Conservation (phyloP, 768 basidiomycete genomes). For the Suillus lakei region DNA sequence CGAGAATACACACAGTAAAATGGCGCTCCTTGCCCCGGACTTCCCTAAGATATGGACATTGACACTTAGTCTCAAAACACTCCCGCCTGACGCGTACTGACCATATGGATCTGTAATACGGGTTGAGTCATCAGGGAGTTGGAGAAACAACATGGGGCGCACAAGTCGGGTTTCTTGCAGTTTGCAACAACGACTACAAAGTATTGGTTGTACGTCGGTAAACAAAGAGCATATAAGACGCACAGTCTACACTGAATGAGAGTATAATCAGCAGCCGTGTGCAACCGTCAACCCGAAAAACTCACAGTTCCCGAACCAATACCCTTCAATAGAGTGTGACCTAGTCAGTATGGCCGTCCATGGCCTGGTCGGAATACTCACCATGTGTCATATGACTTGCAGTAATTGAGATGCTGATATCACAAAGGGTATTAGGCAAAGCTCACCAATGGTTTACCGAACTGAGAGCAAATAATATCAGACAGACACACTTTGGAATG, state of each 20-base stretch:
- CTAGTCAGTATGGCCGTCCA: conserved; percentile 12
- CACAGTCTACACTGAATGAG: conserved; percentile 69
- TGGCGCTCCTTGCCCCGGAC: conserved; percentile 85
- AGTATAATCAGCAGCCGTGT: conserved; percentile 2
- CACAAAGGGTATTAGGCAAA: background rate
- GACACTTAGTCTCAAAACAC: conserved; percentile 28
- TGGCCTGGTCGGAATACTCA: conserved; percentile 25
- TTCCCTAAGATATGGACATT: conserved; percentile 61
- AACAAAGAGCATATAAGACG: conserved; percentile 23
- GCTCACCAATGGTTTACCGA: conserved; percentile 76
- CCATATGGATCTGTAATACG: conserved; percentile 73
- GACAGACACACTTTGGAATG: background rate
- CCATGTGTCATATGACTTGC: conserved; percentile 65
- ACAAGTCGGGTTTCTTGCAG: conserved; percentile 81
- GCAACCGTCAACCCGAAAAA: conserved; percentile 11
- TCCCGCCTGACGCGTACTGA: conserved; percentile 45
- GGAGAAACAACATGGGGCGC: conserved; percentile 31
- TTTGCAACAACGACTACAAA: conserved; percentile 72
- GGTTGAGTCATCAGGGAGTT: conserved; percentile 7
- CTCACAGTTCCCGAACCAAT: conserved; percentile 76
- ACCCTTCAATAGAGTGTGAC: conserved; percentile 48
- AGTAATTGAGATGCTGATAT: conserved; percentile 9
- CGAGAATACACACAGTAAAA: conserved; percentile 67
- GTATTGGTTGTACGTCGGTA: conserved; percentile 7
- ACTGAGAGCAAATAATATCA: conserved; percentile 44